Conservation (phyloP, 306 rosid species). For the Oxytropis ochrocephala region DNA sequence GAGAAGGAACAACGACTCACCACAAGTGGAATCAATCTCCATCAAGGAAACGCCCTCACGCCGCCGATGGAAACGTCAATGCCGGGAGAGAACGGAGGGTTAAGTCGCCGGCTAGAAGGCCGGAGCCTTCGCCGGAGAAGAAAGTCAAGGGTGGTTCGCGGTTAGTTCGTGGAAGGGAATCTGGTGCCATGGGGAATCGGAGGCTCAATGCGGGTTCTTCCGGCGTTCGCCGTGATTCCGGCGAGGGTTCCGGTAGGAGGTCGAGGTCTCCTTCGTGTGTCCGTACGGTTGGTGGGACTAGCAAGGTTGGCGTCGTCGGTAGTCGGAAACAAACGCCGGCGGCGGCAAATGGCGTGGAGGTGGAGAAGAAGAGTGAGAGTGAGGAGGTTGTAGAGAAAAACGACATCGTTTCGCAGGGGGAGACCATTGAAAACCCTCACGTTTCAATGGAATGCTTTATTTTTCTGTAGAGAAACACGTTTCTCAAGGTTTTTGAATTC, state of each 20-base stretch:
- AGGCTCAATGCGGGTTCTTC: constrained; percentile 26
- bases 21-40: constrained; percentile 34
- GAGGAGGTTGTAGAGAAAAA: constrained; percentile 20
- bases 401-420: constrained; percentile 32
- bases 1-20: constrained; percentile 31
- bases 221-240: constrained; percentile 37
- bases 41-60: constrained; percentile 46
- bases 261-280: constrained; percentile 77
- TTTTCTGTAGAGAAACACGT: constrained; percentile 62
- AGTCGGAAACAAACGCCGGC: constrained; percentile 29
- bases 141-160: constrained; percentile 27
- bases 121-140: constrained; percentile 49
- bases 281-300: constrained; percentile 26
- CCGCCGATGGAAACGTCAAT: constrained; percentile 23
- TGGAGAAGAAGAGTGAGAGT: not conserved
- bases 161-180: constrained; percentile 43
- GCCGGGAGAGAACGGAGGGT: constrained; percentile 37
- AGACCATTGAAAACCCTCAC: constrained; percentile 66
- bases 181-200: constrained; percentile 33
- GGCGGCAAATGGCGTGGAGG: not conserved
- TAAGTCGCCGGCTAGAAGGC: constrained; percentile 32
- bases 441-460: constrained; percentile 93
- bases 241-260: constrained; percentile 45
- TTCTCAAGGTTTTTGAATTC: constrained; percentile 8
- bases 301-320: not conserved